Conservation (phyloP, 176 grass and related monocot genomes). For the Phragmites australis region DNA sequence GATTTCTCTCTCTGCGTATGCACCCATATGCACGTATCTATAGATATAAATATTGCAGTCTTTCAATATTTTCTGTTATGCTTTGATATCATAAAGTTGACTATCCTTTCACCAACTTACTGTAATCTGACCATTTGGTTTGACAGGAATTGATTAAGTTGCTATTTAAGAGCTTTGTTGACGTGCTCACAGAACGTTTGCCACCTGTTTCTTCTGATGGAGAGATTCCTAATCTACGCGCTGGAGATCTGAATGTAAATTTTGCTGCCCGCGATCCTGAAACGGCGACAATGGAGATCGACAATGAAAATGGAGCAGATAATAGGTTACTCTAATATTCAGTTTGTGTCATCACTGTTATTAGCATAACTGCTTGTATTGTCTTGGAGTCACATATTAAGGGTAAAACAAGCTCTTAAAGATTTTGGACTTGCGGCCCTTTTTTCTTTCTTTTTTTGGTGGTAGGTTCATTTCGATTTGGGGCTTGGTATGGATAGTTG, state of each 20-base stretch:
- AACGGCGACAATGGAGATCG: constrained; percentile 75
- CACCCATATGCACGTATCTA: background rate
- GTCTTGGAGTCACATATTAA: background rate
- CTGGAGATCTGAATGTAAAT: constrained; percentile 43
- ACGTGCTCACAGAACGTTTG: constrained; percentile 73
- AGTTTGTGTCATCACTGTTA: background rate
- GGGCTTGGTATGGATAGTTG: constrained; percentile 4
- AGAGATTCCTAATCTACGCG: constrained; percentile 73
- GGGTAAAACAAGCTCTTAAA: background rate
- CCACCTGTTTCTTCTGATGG: constrained; percentile 82
- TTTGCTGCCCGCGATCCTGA: constrained; percentile 45
- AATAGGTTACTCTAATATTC: constrained; percentile 54
- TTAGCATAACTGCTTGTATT: constrained; percentile 6
- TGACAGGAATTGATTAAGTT: constrained; percentile 68
- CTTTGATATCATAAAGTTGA: background rate
- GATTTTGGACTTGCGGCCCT: background rate
- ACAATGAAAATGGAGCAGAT: constrained; percentile 69
- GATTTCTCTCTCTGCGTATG: background rate
- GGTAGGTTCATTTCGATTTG: background rate
- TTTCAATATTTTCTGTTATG: constrained; percentile 39
- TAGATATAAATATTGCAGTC: constrained; percentile 23
- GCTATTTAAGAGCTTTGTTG: constrained; percentile 80
- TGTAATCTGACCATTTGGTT: constrained; percentile 18
- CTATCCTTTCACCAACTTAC: constrained; percentile 10
- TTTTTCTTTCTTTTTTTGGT: too few relatives aligned